Evolutionary conservation across 805 yeast species (phyloP), one percentile per base, ranked within the genome.

Genomic region (Metahyphopichia silvanorum): DNA sequence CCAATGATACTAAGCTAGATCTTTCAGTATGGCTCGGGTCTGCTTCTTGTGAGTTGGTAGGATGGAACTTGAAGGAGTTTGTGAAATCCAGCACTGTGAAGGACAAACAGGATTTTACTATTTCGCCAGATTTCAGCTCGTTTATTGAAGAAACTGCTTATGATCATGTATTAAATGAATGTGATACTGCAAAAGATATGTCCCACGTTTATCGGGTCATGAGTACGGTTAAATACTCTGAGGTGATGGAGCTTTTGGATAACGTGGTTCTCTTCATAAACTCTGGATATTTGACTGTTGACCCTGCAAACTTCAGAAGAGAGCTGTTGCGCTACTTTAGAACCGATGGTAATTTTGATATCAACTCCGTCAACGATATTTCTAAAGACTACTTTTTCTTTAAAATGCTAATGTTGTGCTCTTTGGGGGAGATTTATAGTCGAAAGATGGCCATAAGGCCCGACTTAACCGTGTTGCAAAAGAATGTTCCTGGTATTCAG

Each of bases 241-340:
- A 12, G 34, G 29, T n/a, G 21, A 27, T 23, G 27, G 17, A 25
- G 11, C 26, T 39, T 16, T 31, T 54, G 7, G 47, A 39, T 24
- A 40, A 42, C 16, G 45, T 47, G 5, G 46, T 46, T 1, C 27
- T 31, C 5, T 55, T 52, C 29, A 29, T 55, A 3, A 52, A 49
- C 29, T 36, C 47, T 6, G 59, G 60, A 3, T 55, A 55, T 25
- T 36, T 55, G 19, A 51, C 55, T 2, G 33, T 55, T 8, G 50
- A 53, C 26, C 47, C 55, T 1, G 32, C 19, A 11, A 43, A 46
- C 7, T 53, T 53, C 32, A 34, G 37, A 19, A 16, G 20, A 8
- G 40, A 28, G 22, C 26, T 44, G 6, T 27, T 20, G 20, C 7
- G 10, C 4, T 50, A 48, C 28, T 55, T 49, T 24, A 32, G 34